Evolutionary conservation across 805 yeast genomes (phyloP).

Genomic region (Metschnikowia shivogae): DNA sequence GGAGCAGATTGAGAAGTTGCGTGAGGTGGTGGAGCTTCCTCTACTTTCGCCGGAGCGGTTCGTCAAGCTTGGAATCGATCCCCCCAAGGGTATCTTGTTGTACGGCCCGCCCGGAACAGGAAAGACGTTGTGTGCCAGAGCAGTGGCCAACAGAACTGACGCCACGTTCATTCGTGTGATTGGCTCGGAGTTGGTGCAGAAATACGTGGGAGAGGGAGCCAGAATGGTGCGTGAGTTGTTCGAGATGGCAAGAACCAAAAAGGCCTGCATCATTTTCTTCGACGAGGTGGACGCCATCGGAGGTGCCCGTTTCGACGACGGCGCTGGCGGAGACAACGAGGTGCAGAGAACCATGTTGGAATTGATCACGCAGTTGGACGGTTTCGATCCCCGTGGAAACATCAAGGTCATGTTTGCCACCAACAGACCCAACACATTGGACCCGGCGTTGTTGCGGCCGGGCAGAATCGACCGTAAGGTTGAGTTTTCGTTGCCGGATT

Average conservation of each 20-base stretch:
- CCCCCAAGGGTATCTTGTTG: conserved; percentile 94
- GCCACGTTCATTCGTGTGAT: conserved; percentile 98
- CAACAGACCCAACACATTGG: conserved; percentile 95
- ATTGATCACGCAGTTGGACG: conserved; percentile 94
- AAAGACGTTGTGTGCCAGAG: conserved; percentile 96
- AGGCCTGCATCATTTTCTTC: conserved; percentile 95
- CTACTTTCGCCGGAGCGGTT: conserved; percentile 89
- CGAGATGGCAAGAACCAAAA: conserved; percentile 98
- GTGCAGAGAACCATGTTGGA: conserved; percentile 99
- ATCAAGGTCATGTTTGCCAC: conserved; percentile 99
- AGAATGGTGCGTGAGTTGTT: conserved; percentile 98
- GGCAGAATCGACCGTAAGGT: conserved; percentile 99
- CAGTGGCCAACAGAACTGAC: conserved; percentile 98
- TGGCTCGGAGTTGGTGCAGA: conserved; percentile 97
- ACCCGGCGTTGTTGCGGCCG: conserved; percentile 96
- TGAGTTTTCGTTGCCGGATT: conserved; percentile 92
- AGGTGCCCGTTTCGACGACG: conserved; percentile 99
- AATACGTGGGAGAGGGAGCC: conserved; percentile 99
- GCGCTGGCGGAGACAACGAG: conserved; percentile 99
- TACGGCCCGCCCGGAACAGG: conserved; percentile 99
- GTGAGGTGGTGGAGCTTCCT: conserved; percentile 22
- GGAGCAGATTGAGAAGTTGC: conserved; percentile 77
- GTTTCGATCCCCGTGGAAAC: conserved; percentile 98
- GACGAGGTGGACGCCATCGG: conserved; percentile 99
- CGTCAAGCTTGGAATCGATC: conserved; percentile 95